Conservation (phyloP, 257 asterid genomes). For the Nicotiana obtusifolia region DNA sequence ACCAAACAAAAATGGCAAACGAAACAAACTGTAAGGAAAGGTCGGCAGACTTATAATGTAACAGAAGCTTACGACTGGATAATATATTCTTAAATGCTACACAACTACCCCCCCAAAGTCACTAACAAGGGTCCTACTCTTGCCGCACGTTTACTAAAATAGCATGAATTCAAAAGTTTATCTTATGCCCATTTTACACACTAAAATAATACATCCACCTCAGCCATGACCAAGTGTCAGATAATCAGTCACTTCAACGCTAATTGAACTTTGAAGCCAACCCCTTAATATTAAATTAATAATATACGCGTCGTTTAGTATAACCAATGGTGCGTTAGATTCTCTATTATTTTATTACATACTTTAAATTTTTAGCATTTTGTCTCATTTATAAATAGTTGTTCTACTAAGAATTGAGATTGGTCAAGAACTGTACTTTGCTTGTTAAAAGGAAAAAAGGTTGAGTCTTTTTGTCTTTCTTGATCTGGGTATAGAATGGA, state of each 20-base stretch:
- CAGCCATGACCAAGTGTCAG: conserved; percentile 1
- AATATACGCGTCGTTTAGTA: not conserved
- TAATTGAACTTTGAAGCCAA: conserved; percentile 1
- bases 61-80: not conserved
- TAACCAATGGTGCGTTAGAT: not conserved
- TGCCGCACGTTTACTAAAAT: conserved; percentile 6
- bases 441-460: not conserved
- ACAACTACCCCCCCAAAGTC: conserved; percentile 8
- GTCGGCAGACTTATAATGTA: conserved; percentile 1
- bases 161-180: not conserved
- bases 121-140: not conserved
- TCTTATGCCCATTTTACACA: not conserved
- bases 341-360: not conserved
- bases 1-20: not conserved
- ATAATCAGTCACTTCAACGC: not conserved
- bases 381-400: not conserved
- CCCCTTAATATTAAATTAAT: not conserved
- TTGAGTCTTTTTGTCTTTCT: not conserved
- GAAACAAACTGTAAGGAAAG: not conserved
- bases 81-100: not conserved
- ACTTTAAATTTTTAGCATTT: not conserved
- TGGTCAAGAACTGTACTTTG: not conserved
- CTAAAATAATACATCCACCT: not conserved
- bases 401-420: not conserved
- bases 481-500: conserved; percentile 22